phyloP scores from a whole-genome alignment of 805 yeast genomes.

The Candida dajiaensis region DNA sequence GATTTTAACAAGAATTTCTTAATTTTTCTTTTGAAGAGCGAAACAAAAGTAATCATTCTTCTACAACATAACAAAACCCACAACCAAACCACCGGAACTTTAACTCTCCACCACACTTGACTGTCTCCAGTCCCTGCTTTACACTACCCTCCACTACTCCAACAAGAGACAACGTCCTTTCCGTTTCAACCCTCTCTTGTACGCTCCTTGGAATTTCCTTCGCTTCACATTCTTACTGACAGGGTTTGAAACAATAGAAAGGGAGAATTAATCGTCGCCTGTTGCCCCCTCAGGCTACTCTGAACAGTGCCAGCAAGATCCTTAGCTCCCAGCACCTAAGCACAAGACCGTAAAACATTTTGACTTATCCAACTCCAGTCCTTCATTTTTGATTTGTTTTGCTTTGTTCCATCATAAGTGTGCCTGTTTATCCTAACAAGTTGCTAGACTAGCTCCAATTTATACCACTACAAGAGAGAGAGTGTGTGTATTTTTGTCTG shows the following conservation, averaged over 20 bases:
- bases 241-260: not conserved
- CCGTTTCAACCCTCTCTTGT: not conserved
- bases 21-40: not conserved
- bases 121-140: not conserved
- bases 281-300: not conserved
- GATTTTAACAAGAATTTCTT: not conserved
- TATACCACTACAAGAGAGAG: not conserved
- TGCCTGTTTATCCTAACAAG: not conserved
- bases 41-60: not conserved
- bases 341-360: not conserved
- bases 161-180: not conserved
- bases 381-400: not conserved
- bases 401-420: not conserved
- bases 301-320: not conserved
- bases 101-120: not conserved
- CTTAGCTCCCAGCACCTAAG: not conserved
- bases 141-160: not conserved
- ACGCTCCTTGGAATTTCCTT: not conserved
- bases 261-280: not conserved
- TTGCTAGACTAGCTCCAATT: not conserved
- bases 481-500: too few relatives aligned
- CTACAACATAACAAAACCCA: not conserved
- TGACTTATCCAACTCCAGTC: conserved; percentile 1
- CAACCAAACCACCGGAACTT: not conserved
- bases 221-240: not conserved